phyloP scores from a whole-genome alignment of 2,329 filamentous ascomycete genomes.

The Cryphonectria naterciae region DNA sequence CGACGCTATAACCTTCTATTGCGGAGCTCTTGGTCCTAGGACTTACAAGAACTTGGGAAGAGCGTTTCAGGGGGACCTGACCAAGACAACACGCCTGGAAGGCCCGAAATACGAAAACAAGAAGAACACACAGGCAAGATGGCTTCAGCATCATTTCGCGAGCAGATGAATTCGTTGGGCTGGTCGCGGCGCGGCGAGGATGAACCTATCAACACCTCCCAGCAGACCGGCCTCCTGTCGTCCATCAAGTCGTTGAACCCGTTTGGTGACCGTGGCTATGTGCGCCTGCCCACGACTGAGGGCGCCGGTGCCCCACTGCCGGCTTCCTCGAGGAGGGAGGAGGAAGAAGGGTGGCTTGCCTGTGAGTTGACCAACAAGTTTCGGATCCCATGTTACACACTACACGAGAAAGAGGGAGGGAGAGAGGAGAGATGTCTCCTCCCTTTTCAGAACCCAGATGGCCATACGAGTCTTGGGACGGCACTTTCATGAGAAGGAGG shows the following conservation, averaged over 20 bases:
- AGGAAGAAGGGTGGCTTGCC: slow-evolving; percentile 94
- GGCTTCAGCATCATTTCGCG: slow-evolving; percentile 87
- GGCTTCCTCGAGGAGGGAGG: slow-evolving; percentile 81
- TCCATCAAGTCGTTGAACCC: slow-evolving; percentile 86
- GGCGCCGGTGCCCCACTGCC: slow-evolving; percentile 82
- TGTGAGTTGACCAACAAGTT: slow-evolving; percentile 65
- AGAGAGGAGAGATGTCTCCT: slow-evolving; percentile 35
- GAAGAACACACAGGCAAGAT: slow-evolving; percentile 50
- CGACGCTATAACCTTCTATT: slow-evolving; percentile 20
- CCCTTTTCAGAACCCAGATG: slow-evolving; percentile 44
- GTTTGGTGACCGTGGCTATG: slow-evolving; percentile 84
- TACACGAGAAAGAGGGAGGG: neutral
- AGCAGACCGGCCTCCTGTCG: slow-evolving; percentile 75
- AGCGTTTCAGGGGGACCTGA: neutral
- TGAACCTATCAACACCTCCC: slow-evolving; percentile 72
- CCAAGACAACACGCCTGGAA: slow-evolving; percentile 13
- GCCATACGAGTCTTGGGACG: slow-evolving; percentile 40
- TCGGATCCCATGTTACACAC: too few species aligned
- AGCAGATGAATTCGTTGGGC: slow-evolving; percentile 92
- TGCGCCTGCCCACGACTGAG: slow-evolving; percentile 86
- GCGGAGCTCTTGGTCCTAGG: slow-evolving; percentile 25
- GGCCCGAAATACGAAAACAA: slow-evolving; percentile 14
- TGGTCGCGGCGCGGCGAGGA: slow-evolving; percentile 88
- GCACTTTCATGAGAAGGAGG: slow-evolving; percentile 43
- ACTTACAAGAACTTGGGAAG: neutral